These are phyloP conservation scores for Zasmidium citrigriseum DNA, from an alignment of 2,329 filamentous ascomycete species.

Conservation along the genomic window DNA sequence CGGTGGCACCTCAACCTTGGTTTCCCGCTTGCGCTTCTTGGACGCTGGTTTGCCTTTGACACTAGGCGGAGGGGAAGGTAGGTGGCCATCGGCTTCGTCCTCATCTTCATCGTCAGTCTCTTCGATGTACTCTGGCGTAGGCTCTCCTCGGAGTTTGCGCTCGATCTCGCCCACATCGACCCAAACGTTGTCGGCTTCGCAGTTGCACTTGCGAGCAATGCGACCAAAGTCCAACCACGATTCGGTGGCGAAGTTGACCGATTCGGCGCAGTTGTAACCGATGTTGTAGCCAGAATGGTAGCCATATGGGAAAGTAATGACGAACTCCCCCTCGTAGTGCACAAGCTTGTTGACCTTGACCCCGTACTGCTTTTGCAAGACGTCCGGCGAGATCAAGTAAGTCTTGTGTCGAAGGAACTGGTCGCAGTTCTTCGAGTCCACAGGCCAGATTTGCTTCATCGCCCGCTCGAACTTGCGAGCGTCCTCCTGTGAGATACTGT, in stretches of 20 bases:
- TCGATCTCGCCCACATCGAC: constrained; percentile 96
- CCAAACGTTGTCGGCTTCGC: constrained; percentile 97
- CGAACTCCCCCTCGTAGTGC: constrained; percentile 94
- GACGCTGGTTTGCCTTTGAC: constrained; percentile 62
- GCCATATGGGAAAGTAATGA: constrained; percentile 97
- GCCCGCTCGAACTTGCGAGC: constrained; percentile 88
- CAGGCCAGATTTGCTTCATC: constrained; percentile 93
- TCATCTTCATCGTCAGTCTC: constrained; percentile 72
- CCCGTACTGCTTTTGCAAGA: constrained; percentile 82
- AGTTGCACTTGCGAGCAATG: constrained; percentile 95
- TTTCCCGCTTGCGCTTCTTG: constrained; percentile 69
- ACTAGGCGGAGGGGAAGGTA: constrained; percentile 77
- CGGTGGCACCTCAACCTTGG: constrained; percentile 49
- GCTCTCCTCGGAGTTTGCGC: constrained; percentile 85
- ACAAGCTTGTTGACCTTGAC: constrained; percentile 96
- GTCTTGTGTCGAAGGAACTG: constrained; percentile 98
- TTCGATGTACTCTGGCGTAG: constrained; percentile 76
- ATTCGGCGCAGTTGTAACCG: constrained; percentile 98
- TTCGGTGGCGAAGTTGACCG: constrained; percentile 96
- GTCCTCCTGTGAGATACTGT: constrained; percentile 96
- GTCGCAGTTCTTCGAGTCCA: constrained; percentile 90
- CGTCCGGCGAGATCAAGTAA: constrained; percentile 89
- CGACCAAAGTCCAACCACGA: constrained; percentile 94
- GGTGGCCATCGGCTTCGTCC: constrained; percentile 56
- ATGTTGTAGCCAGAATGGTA: constrained; percentile 98